Conservation (phyloP, 1,139 yeast species). For the Blastobotrys buckinghamii region DNA sequence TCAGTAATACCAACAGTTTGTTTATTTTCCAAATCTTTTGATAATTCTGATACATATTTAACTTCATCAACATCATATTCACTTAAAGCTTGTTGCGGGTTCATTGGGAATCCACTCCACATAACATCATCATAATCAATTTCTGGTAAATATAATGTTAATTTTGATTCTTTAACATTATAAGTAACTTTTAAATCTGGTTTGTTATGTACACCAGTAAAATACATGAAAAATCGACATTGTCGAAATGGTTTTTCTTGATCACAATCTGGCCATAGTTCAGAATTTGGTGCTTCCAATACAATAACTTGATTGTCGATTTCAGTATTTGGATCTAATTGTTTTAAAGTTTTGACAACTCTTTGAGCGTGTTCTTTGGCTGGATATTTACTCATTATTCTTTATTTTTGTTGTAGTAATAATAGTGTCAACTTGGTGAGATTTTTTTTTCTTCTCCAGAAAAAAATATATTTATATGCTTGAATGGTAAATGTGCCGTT, state of each 20-base stretch:
- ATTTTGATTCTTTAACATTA: conserved; percentile 45
- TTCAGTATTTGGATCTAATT: conserved; percentile 20
- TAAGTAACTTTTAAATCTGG: conserved; percentile 72
- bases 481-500: no score
- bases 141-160: conserved; percentile 73
- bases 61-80: conserved; percentile 81
- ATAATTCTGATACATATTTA: conserved; percentile 48
- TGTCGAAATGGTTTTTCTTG: conserved; percentile 77
- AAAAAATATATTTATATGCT: no score
- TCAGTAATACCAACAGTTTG: conserved; percentile 38
- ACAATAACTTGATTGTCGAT: conserved; percentile 37
- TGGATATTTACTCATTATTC: conserved; percentile 40
- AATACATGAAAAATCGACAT: conserved; percentile 80
- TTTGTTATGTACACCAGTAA: conserved; percentile 63
- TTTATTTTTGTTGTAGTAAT: no score
- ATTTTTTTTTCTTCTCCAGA: background rate
- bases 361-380: conserved; percentile 50
- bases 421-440: no score
- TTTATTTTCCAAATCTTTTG: conserved; percentile 29
- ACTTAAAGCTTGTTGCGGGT: conserved; percentile 55
- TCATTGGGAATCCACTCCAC: conserved; percentile 92
- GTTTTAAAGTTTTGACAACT: conserved; percentile 36
- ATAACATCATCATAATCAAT: conserved; percentile 84
- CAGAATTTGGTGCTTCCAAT: conserved; percentile 61
- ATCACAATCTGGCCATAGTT: conserved; percentile 72